Evolutionary conservation across 192 early-diverging fungal species (phyloP).

Genomic region (Backusella sp.): DNA sequence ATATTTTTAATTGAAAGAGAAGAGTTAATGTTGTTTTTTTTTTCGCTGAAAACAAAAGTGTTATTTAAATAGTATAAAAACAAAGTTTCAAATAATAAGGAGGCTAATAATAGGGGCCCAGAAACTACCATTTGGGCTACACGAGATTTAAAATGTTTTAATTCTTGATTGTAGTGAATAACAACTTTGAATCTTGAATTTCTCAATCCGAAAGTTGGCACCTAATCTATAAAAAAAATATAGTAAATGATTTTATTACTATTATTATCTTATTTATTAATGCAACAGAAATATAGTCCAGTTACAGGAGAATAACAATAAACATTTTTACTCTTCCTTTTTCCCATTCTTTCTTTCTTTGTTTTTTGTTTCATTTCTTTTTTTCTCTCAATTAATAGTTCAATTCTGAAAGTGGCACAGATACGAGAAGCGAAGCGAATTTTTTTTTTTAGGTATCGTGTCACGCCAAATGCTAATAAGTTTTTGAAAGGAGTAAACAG

Average conservation of each 20-base stretch:
- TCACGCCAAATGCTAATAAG: background rate
- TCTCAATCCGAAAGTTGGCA: conserved; percentile 8
- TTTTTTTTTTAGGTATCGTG: background rate
- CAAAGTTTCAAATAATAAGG: conserved; percentile 4
- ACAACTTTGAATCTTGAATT: conserved; percentile 8
- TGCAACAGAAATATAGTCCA: background rate
- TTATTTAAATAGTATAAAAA: conserved; percentile 9
- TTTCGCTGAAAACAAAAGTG: background rate
- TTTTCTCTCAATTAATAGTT: background rate
- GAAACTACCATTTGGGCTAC: background rate
- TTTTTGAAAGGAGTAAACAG: background rate
- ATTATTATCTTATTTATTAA: background rate
- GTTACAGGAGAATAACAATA: background rate
- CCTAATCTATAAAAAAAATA: background rate
- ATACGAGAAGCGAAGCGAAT: background rate
- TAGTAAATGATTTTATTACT: background rate
- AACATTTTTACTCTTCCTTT: background rate
- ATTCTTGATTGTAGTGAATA: conserved; percentile 8
- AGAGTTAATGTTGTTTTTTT: conserved; percentile 3
- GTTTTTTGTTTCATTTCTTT: background rate
- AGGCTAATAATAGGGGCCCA: background rate
- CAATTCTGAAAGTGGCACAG: background rate
- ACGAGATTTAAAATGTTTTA: conserved; percentile 2
- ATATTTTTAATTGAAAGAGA: background rate
- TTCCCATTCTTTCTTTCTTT: background rate